phyloP scores from a whole-genome alignment of 495 filamentous ascomycete species.

The Polyplosphaeria fusca region DNA sequence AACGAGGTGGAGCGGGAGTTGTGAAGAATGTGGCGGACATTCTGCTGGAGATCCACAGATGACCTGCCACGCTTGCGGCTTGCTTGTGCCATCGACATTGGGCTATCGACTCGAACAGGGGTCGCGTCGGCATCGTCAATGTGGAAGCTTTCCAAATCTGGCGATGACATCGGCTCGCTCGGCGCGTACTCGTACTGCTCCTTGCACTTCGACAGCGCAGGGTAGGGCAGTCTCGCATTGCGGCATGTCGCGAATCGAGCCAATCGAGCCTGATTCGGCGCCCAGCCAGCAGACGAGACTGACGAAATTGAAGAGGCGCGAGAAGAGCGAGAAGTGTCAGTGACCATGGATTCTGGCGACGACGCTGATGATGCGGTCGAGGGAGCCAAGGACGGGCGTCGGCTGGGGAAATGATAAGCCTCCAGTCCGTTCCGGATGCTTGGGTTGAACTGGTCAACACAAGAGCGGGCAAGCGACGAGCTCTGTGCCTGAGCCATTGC shows the following conservation, averaged over 20 bases:
- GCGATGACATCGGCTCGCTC: constrained; percentile 33
- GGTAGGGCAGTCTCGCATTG: constrained; percentile 58
- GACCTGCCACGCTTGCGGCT: constrained; percentile 68
- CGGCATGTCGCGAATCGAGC: constrained; percentile 82
- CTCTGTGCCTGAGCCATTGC: constrained; percentile 77
- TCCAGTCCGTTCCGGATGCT: constrained; percentile 54
- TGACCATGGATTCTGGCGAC: constrained; percentile 88
- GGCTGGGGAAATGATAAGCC: constrained; percentile 50
- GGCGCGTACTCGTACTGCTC: constrained; percentile 57
- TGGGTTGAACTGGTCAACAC: constrained; percentile 42
- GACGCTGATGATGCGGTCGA: constrained; percentile 75
- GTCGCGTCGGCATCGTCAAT: constrained; percentile 31
- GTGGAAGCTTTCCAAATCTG: constrained; percentile 34
- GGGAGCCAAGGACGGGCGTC: constrained; percentile 58
- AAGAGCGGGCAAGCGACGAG: constrained; percentile 62
- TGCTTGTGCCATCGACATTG: constrained; percentile 32
- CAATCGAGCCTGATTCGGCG: constrained; percentile 61
- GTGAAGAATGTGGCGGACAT: constrained; percentile 63
- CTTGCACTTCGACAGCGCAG: constrained; percentile 35
- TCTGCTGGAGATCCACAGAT: constrained; percentile 69
- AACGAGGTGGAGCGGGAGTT: constrained; percentile 24
- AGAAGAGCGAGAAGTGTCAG: constrained; percentile 56
- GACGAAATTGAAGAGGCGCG: constrained; percentile 51
- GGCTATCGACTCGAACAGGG: constrained; percentile 26
- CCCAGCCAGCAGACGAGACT: constrained; percentile 59